phyloP scores from a whole-genome alignment of 2,329 filamentous ascomycete species.

The Cephalotrichum gorgonifer region DNA sequence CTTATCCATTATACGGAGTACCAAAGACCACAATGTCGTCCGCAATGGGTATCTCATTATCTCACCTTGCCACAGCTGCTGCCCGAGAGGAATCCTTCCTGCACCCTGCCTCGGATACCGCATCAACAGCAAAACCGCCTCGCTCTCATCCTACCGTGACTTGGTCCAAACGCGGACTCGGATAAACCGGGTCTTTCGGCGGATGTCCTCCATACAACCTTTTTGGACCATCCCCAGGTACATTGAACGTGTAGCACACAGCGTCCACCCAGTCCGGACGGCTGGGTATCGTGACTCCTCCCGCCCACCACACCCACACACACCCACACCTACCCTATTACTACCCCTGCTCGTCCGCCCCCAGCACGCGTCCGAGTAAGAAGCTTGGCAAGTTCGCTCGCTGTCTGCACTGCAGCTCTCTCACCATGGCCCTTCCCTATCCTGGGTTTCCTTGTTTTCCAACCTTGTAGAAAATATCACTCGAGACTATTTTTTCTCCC shows the following conservation, averaged over 20 bases:
- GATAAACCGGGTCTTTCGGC: background rate
- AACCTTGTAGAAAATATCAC: background rate
- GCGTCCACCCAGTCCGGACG: too few relatives aligned
- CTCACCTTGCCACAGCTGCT: background rate
- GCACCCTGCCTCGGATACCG: background rate
- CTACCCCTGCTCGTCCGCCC: too few relatives aligned
- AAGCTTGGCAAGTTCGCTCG: too few relatives aligned
- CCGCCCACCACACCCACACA: background rate
- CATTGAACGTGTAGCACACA: too few relatives aligned
- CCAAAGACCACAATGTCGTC: too few relatives aligned
- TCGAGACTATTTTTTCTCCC: background rate
- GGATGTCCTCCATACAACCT: too few relatives aligned
- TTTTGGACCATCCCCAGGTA: too few relatives aligned
- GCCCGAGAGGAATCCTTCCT: background rate
- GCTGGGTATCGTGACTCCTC: background rate
- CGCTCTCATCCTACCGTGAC: background rate
- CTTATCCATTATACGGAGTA: too few relatives aligned
- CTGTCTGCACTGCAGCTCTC: background rate
- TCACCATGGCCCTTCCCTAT: background rate
- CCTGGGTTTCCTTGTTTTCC: background rate
- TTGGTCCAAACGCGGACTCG: too few relatives aligned
- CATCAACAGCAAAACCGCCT: background rate
- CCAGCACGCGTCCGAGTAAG: background rate
- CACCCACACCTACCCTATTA: background rate
- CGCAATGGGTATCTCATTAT: too few relatives aligned